Evolutionary conservation across 1,284 basidiomycete species (phyloP), one percentile per base, ranked within the genome.

Genomic region (Moniliella sp.): DNA sequence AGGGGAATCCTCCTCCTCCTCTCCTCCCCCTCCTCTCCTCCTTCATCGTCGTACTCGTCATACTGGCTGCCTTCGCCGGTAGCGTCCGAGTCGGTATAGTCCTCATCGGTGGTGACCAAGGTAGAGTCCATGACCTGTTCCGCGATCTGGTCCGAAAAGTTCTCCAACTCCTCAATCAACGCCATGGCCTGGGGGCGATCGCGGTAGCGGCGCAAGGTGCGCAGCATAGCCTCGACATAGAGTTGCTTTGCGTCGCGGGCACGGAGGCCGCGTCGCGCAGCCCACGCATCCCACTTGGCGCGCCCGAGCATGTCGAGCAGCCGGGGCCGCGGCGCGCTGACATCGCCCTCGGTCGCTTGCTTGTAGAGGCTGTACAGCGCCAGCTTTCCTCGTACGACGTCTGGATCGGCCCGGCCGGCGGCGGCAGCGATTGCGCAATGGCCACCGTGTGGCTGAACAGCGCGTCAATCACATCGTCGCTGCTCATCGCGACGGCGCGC

Each of bases 221-320:
- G 80, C 31, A 86, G 61, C 36, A 93, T 63, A 10, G 78, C 78
- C 41, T 82, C 77, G 3, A 88, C 79, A 62, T 93, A 93, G 25
- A 76, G 63, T 69, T 74, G 76, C 64, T 84, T 91, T 1, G 84
- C 83, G 55, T 86, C 78, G 36, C 69, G 70, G 17, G 70, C 58
- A 36, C 75, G 70, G 19, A 84, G 58, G 41, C 84, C 81, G 45
- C 74, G 76, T 54, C 86, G 79, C 53, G 82, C 84, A 28, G 76
- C 73, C 84, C 84, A 93, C 18, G 81, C 81, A 63, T 88, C 83
- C 84, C 84, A 93, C 64, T 93, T 93, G 12, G 86, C 84, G 44
- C 84, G 69, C 18, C 81, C 82, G 9, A 93, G 66, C 73, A 91
- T 78, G 58, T 94, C 82, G 66, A 76, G 80, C 23, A 88, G 73